phyloP scores from a whole-genome alignment of 2,329 filamentous ascomycete species.

The Albifimbria verrucaria region DNA sequence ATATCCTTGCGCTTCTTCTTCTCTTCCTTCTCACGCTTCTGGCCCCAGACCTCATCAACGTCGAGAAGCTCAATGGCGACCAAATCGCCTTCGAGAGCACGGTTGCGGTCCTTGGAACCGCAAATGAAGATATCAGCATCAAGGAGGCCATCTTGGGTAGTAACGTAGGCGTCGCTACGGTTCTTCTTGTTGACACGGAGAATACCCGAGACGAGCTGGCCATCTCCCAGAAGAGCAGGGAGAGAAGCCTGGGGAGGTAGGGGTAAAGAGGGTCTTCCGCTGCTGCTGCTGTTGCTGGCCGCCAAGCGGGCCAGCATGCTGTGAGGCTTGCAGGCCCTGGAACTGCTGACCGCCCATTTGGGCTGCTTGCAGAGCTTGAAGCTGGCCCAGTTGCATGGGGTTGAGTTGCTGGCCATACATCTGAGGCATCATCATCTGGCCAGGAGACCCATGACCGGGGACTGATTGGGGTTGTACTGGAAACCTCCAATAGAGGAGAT shows the following conservation, averaged over 20 bases:
- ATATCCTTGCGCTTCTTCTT: slow-evolving; percentile 99
- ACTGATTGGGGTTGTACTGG: slow-evolving; percentile 78
- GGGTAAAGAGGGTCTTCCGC: slow-evolving; percentile 97
- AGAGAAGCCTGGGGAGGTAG: slow-evolving; percentile 93
- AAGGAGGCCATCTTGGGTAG: slow-evolving; percentile 79
- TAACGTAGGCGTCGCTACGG: slow-evolving; percentile 95
- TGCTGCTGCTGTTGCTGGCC: slow-evolving; percentile 76
- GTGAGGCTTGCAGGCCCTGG: slow-evolving; percentile 64
- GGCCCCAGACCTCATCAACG: slow-evolving; percentile 96
- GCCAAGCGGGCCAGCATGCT: slow-evolving; percentile 66
- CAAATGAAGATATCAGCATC: slow-evolving; percentile 99
- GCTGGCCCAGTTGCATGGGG: slow-evolving; percentile 81
- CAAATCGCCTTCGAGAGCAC: slow-evolving; percentile 91
- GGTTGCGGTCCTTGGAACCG: slow-evolving; percentile 97
- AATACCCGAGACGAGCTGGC: slow-evolving; percentile 92
- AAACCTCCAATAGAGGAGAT: slow-evolving; percentile 81
- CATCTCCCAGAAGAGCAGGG: slow-evolving; percentile 84
- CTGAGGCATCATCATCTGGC: slow-evolving; percentile 81
- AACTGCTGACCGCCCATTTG: slow-evolving; percentile 77
- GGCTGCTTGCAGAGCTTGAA: slow-evolving; percentile 88
- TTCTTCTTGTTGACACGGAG: slow-evolving; percentile 99
- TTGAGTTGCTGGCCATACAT: slow-evolving; percentile 89
- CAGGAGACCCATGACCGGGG: slow-evolving; percentile 84
- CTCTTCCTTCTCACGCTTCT: slow-evolving; percentile 99
- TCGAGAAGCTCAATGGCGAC: slow-evolving; percentile 95